A percentile compares a stretch with the other conserved stretches of the same genome.
Evolutionary conservation across 129 eudicot genomes (phyloP).

Genomic region (Lactuca sativa): DNA sequence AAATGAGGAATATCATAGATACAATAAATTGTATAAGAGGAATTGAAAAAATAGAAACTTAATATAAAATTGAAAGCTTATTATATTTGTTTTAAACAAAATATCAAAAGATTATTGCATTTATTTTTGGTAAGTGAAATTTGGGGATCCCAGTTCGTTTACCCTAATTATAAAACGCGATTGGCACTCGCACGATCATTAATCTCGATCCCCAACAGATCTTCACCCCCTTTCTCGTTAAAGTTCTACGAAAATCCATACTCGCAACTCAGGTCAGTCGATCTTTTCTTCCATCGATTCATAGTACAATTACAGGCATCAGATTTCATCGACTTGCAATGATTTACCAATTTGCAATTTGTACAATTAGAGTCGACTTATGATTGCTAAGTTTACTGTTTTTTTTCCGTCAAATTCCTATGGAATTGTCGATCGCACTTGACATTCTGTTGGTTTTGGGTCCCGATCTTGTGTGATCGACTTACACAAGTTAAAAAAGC

Average conservation of each 20-base stretch:
- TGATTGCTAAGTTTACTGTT: neutral
- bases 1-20: too few species aligned
- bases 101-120: too few species aligned
- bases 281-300: conserved; percentile 15
- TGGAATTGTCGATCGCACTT: neutral
- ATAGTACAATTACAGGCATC: neutral
- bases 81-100: too few species aligned
- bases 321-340: conserved; percentile 1
- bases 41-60: too few species aligned
- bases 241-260: conserved; percentile 20
- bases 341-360: conserved; percentile 2
- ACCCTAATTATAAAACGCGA: conserved; percentile 19
- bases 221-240: conserved; percentile 12
- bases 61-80: too few species aligned
- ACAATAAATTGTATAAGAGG: too few species aligned
- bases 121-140: neutral
- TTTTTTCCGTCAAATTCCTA: neutral
- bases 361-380: conserved; percentile 18
- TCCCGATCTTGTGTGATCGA: conserved; percentile 17
- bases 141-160: conserved; percentile 24
- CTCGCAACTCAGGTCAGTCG: conserved; percentile 25
- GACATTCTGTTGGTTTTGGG: conserved; percentile 5
- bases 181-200: neutral
- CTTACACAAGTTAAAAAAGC: conserved; percentile 5
- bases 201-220: conserved; percentile 19